Evolutionary conservation across 2,329 filamentous ascomycete species (phyloP).

Genomic region (Clonostachys chloroleuca): DNA sequence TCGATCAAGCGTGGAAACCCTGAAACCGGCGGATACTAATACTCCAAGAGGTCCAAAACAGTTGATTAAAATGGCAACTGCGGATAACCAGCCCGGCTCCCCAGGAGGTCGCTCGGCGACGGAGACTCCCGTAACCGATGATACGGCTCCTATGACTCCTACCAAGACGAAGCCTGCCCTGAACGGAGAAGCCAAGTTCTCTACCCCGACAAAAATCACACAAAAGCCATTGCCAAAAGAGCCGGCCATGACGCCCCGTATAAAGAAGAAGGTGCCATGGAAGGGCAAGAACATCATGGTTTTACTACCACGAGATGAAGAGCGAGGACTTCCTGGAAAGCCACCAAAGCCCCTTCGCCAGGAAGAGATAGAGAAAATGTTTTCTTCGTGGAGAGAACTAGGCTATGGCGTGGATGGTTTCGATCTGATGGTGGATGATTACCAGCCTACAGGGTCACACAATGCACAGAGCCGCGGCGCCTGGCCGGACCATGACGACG

Average conservation of each 20-base stretch:
- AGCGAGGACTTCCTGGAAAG: conserved; percentile 54
- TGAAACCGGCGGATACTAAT: conserved; percentile 29
- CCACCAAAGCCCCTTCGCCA: conserved; percentile 48
- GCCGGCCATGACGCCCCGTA: conserved; percentile 42
- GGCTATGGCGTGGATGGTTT: conserved; percentile 69
- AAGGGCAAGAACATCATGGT: conserved; percentile 72
- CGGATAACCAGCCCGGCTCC: conserved; percentile 11
- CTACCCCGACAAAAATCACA: conserved; percentile 25
- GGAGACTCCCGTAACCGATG: not conserved
- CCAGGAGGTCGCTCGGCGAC: not conserved
- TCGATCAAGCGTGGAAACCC: conserved; percentile 52
- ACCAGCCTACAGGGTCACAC: conserved; percentile 26
- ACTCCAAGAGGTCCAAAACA: not conserved
- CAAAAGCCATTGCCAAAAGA: conserved; percentile 31
- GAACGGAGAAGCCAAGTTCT: conserved; percentile 18
- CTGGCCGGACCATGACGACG: conserved; percentile 61
- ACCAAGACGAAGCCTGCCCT: conserved; percentile 8
- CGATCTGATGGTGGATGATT: conserved; percentile 50
- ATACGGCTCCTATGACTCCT: conserved; percentile 14
- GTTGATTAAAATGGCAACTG: not conserved
- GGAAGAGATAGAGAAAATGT: conserved; percentile 55
- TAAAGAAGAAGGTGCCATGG: conserved; percentile 72
- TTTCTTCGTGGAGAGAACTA: conserved; percentile 61
- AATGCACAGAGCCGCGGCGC: conserved; percentile 61
- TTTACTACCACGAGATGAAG: conserved; percentile 62